Evolutionary conservation across 441 rosid genomes (phyloP), one percentile per base, ranked within the genome.

Genomic region (Pelargonium australe): DNA sequence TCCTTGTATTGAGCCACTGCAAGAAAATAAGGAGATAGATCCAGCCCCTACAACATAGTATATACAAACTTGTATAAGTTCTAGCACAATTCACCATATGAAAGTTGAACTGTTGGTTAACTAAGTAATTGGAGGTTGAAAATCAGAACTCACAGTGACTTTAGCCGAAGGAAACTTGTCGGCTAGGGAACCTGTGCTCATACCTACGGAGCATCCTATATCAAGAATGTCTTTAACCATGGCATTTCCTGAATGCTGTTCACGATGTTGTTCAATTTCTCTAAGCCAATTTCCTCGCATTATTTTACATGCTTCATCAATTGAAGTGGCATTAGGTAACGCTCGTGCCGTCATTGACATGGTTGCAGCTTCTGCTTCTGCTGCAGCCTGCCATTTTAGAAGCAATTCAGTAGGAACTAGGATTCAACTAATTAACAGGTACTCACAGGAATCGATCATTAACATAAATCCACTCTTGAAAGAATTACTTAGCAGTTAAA

Each of bases 361-460:
- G 51, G 88, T 77, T 64, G 91, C 91, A 63, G 82, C 78, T 75
- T 85, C 91, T 41, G 87, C 88, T 81, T 86, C 91, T 40, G 91
- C 91, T 51, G 89, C 91, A 67, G 91, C 88, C 91, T 85, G 75
- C 3, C 69, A 78, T 66, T 13, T 63, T 34, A 49, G 55, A 65
- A 16, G 25, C 51, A 72, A 34, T 41, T 23, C 34, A 63, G 45
- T 25, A 31, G 66, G 6, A 37, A 64, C 25, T 23, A 23, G 0
- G 25, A 23, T 23, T 23, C 25, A 23, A 23, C n/a, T n/a, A n/a
- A n/a, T 23, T 23, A 23, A 23, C 25, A 23, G 0, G 25, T 2
- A 23, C 25, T 23, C 25, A 23, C 25, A 23, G 25, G 25, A 23
- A 23, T 23, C 0, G 0, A 23, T 23, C 25, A 23, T 23, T 23